Evolutionary conservation across 2,329 filamentous ascomycete genomes (phyloP).

Genomic region (Aspergillus pseudotamarii): DNA sequence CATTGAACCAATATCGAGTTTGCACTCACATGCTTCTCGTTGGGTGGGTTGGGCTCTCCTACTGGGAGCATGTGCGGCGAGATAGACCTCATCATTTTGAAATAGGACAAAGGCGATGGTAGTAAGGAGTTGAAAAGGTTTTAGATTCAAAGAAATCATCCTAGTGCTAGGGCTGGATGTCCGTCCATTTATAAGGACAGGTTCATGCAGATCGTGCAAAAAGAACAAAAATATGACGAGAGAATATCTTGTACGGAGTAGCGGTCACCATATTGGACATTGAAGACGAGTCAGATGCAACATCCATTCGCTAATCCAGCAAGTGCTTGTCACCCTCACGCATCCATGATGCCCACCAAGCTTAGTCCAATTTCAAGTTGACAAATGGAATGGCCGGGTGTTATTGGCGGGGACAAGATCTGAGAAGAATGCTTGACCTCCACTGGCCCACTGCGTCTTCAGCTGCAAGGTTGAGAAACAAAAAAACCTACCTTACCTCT

Average conservation of each 20-base stretch:
- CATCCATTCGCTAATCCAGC: not conserved
- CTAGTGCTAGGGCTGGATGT: not conserved
- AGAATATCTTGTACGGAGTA: too few relatives aligned
- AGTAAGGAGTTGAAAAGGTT: not conserved
- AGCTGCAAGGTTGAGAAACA: not conserved
- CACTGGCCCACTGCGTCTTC: not conserved
- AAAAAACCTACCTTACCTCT: not conserved
- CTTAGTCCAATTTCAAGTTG: not conserved
- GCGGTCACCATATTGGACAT: not conserved
- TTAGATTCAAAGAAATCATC: not conserved
- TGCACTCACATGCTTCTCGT: slow-evolving; percentile 1
- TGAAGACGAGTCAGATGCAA: not conserved
- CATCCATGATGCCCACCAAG: not conserved
- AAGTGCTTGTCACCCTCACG: not conserved
- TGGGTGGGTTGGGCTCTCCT: not conserved
- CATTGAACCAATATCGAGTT: not conserved
- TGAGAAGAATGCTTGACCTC: not conserved
- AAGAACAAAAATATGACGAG: not conserved
- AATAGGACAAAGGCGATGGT: not conserved
- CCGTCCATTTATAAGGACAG: not conserved
- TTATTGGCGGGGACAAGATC: not conserved
- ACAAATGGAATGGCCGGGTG: not conserved
- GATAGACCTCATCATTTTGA: not conserved
- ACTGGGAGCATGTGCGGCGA: not conserved
- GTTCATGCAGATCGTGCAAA: not conserved